A percentile compares a stretch with the other conserved stretches of the same genome.
phyloP scores from a whole-genome alignment of 768 basidiomycete species.

The Boletus subparvulus region DNA sequence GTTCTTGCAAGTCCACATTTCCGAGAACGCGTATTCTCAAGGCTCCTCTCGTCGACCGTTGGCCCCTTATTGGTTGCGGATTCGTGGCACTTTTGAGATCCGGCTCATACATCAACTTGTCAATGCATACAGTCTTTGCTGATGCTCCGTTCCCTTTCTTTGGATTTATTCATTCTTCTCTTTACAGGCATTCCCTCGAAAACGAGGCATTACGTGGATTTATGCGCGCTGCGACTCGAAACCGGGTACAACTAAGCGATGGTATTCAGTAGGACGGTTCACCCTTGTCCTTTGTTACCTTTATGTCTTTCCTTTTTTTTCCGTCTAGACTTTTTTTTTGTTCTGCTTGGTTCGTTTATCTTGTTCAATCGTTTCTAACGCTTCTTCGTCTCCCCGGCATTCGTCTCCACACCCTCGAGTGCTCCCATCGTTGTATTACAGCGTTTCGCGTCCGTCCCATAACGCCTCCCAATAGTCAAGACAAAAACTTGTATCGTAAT shows the following conservation, averaged over 20 bases:
- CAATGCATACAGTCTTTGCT: conserved; percentile 15
- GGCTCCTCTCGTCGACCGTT: not conserved
- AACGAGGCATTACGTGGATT: conserved; percentile 21
- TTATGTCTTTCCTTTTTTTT: not conserved
- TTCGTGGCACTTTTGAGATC: conserved; percentile 2
- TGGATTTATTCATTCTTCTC: conserved; percentile 35
- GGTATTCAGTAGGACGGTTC: not conserved
- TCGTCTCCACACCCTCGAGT: not conserved
- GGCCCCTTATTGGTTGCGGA: conserved; percentile 3
- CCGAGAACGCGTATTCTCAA: not conserved
- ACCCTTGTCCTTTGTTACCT: not conserved
- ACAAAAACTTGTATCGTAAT: conserved; percentile 31
- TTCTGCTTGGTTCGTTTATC: conserved; percentile 23
- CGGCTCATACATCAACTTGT: not conserved
- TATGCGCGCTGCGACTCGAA: conserved; percentile 12
- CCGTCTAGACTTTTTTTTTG: conserved; percentile 3
- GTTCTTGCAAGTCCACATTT: conserved; percentile 3
- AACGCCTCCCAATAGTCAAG: conserved; percentile 11
- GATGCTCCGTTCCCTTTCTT: conserved; percentile 14
- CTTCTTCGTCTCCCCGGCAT: conserved; percentile 2
- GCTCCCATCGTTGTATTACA: conserved; percentile 20
- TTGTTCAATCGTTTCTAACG: conserved; percentile 6
- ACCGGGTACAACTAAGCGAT: conserved; percentile 12
- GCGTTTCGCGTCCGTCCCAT: conserved; percentile 3
- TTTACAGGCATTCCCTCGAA: conserved; percentile 32